A percentile compares a stretch with the other conserved stretches of the same genome.
Conservation (phyloP, 2,329 filamentous ascomycete species). For the Trichoderma koningii region DNA sequence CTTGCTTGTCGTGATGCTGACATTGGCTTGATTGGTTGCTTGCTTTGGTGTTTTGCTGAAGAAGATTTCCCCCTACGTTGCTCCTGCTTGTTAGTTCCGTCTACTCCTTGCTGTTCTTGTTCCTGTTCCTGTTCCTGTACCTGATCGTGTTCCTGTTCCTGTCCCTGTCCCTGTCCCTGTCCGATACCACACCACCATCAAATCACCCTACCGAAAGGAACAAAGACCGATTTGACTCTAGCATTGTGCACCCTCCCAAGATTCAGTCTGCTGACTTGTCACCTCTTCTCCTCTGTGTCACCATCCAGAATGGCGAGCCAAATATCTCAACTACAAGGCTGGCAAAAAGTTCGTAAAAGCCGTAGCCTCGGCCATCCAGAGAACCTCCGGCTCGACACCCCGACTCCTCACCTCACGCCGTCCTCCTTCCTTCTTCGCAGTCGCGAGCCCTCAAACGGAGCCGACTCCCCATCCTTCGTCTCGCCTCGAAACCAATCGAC, state of each 20-base stretch:
- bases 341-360: conserved; percentile 94
- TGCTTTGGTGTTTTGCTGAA: not conserved
- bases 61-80: not conserved
- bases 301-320: conserved; percentile 76
- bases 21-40: not conserved
- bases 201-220: no score
- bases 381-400: conserved; percentile 56
- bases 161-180: not conserved
- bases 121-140: not conserved
- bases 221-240: not conserved
- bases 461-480: not conserved
- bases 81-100: not conserved
- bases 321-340: conserved; percentile 93
- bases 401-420: conserved; percentile 40
- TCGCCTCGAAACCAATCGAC: not conserved
- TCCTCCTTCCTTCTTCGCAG: conserved; percentile 37
- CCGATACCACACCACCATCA: conserved; percentile 6
- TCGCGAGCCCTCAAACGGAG: not conserved
- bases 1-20: not conserved
- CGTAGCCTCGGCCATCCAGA: conserved; percentile 70
- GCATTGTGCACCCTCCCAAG: not conserved
- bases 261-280: not conserved
- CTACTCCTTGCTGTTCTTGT: not conserved
- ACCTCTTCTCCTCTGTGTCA: not conserved
- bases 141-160: not conserved